A percentile compares a stretch with the other conserved stretches of the same genome.
Conservation (phyloP, 2,329 filamentous ascomycete genomes). For the Stagonosporopsis cucurbitacearum region DNA sequence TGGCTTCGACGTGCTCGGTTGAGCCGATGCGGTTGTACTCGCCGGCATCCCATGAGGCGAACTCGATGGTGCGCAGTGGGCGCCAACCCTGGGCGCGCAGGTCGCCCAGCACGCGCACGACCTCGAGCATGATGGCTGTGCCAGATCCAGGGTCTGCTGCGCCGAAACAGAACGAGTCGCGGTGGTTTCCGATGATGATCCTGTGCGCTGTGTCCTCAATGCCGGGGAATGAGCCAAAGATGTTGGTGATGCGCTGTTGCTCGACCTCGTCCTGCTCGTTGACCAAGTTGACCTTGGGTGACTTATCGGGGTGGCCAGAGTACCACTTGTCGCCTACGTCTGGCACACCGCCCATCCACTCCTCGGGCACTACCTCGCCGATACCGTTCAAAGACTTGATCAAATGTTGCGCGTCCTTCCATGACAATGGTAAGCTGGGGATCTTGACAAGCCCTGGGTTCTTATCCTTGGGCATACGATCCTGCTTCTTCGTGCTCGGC, state of each 20-base stretch:
- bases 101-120: slow-evolving; percentile 83
- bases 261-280: slow-evolving; percentile 87
- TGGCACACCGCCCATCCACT: slow-evolving; percentile 80
- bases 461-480: slow-evolving; percentile 72
- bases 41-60: slow-evolving; percentile 94
- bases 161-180: slow-evolving; percentile 91
- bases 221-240: slow-evolving; percentile 84
- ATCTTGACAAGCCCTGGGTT: slow-evolving; percentile 79
- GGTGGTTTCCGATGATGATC: slow-evolving; percentile 90
- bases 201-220: slow-evolving; percentile 82
- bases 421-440: slow-evolving; percentile 87
- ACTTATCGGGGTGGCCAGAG: slow-evolving; percentile 73
- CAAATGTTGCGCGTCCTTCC: slow-evolving; percentile 84
- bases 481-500: slow-evolving; percentile 71
- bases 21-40: slow-evolving; percentile 94
- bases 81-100: slow-evolving; percentile 81
- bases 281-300: slow-evolving; percentile 79
- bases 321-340: slow-evolving; percentile 77
- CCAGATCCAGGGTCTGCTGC: slow-evolving; percentile 83
- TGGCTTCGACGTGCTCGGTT: slow-evolving; percentile 91
- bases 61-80: slow-evolving; percentile 91
- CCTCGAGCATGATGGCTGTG: slow-evolving; percentile 88
- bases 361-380: slow-evolving; percentile 70
- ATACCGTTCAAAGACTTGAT: slow-evolving; percentile 77
- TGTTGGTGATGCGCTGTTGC: slow-evolving; percentile 88